Conservation (phyloP, 345 rosid species). For the Salix suchowensis region DNA sequence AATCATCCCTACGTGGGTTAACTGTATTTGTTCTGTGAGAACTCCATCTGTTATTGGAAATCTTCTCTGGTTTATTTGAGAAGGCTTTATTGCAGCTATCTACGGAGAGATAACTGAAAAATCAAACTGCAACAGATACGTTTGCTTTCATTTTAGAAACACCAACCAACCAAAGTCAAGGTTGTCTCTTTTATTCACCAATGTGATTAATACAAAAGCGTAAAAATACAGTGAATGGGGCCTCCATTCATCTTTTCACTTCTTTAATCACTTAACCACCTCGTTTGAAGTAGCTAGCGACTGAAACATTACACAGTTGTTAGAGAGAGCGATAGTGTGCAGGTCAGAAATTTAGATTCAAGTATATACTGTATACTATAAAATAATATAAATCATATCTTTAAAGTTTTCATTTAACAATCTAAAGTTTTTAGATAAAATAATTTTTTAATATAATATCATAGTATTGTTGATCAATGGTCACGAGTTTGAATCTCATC, state of each 20-base stretch:
- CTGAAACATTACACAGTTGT: no score
- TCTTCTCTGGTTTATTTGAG: neutral
- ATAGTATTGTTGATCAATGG: no score
- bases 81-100: neutral
- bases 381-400: no score
- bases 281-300: neutral
- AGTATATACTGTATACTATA: no score
- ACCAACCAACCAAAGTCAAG: constrained; percentile 6
- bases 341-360: no score
- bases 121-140: neutral
- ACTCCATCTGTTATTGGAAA: no score
- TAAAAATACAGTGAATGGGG: neutral
- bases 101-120: neutral
- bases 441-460: fast-evolving
- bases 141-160: neutral
- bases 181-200: constrained; percentile 17
- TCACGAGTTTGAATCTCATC: no score
- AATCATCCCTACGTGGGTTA: no score
- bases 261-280: neutral
- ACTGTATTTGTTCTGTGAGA: no score
- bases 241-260: constrained; percentile 3
- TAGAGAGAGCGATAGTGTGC: neutral
- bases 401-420: no score
- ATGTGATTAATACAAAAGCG: constrained; percentile 14
- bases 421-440: no score